A percentile compares a stretch with the other conserved stretches of the same genome.
Conservation (phyloP, 2,329 filamentous ascomycete genomes). For the Aspergillus nomiae region DNA sequence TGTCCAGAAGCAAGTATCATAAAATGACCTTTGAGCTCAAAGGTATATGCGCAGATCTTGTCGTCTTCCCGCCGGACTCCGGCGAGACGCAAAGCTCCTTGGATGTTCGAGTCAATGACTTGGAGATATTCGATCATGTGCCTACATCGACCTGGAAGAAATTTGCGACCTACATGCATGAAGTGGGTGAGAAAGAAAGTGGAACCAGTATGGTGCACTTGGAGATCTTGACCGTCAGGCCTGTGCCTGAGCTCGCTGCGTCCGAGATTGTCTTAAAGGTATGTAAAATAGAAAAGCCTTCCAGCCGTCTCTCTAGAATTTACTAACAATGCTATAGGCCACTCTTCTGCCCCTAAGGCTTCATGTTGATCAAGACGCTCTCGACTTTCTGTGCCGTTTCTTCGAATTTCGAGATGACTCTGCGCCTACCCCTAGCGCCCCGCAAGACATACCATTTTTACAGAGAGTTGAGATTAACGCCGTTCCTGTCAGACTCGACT, state of each 20-base stretch:
- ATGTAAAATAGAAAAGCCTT: slow-evolving; percentile 17
- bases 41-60: slow-evolving; percentile 78
- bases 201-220: slow-evolving; percentile 87
- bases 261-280: slow-evolving; percentile 84
- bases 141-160: slow-evolving; percentile 98
- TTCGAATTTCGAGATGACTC: slow-evolving; percentile 94
- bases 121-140: slow-evolving; percentile 92
- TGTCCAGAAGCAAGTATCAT: slow-evolving; percentile 84
- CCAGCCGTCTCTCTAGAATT: not conserved
- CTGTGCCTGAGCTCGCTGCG: slow-evolving; percentile 78
- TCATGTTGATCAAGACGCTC: slow-evolving; percentile 94
- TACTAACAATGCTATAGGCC: slow-evolving; percentile 44
- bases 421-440: slow-evolving; percentile 53
- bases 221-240: slow-evolving; percentile 84
- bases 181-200: slow-evolving; percentile 82
- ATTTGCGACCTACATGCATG: slow-evolving; percentile 90
- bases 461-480: slow-evolving; percentile 86
- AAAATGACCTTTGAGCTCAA: slow-evolving; percentile 95
- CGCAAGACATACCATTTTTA: slow-evolving; percentile 78
- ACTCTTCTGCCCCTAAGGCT: slow-evolving; percentile 81
- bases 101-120: slow-evolving; percentile 76
- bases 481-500: slow-evolving; percentile 84
- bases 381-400: slow-evolving; percentile 96
- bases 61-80: slow-evolving; percentile 73
- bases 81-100: slow-evolving; percentile 86